Percentiles rank a stretch among this genome's conserved stretches.
Conservation (phyloP, 2,329 filamentous ascomycete genomes). For the Hyphodiscus sp. region DNA sequence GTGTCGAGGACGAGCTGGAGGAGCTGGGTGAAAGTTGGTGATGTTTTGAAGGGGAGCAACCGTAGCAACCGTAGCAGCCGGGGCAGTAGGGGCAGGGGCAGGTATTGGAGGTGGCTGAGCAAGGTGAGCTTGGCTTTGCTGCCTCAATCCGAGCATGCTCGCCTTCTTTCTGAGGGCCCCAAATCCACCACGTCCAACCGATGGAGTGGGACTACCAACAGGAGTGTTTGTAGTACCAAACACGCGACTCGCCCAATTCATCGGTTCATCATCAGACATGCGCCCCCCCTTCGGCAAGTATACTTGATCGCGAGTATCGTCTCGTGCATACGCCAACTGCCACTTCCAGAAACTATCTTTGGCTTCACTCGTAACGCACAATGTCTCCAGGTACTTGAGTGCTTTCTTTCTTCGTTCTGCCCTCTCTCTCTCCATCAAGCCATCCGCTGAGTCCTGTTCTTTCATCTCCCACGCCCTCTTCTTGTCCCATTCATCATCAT, state of each 20-base stretch:
- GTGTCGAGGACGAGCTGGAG: too few relatives aligned
- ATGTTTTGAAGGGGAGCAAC: too few relatives aligned
- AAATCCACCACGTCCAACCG: too few relatives aligned
- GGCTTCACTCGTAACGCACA: constrained; percentile 44
- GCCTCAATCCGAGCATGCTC: too few relatives aligned
- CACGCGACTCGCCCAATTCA: constrained; percentile 1
- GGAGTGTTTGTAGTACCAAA: constrained; percentile 1
- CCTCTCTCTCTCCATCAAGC: constrained; percentile 30
- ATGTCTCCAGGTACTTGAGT: constrained; percentile 40
- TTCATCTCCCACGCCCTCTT: neutral
- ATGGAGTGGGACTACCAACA: neutral
- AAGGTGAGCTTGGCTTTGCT: too few relatives aligned
- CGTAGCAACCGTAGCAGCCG: too few relatives aligned
- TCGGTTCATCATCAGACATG: constrained; percentile 9
- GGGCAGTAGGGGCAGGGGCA: too few relatives aligned
- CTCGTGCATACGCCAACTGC: constrained; percentile 41
- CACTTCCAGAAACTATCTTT: constrained; percentile 41
- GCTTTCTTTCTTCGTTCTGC: constrained; percentile 38
- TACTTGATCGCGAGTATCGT: constrained; percentile 4
- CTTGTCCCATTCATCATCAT: neutral
- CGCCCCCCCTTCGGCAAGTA: constrained; percentile 12
- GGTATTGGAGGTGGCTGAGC: too few relatives aligned
- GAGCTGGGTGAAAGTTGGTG: too few relatives aligned
- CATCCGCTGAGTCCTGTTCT: neutral
- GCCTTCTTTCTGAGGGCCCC: too few relatives aligned